Evolutionary conservation across 2,329 filamentous ascomycete species (phyloP).

Genomic region (Ambrosiella xylebori): DNA sequence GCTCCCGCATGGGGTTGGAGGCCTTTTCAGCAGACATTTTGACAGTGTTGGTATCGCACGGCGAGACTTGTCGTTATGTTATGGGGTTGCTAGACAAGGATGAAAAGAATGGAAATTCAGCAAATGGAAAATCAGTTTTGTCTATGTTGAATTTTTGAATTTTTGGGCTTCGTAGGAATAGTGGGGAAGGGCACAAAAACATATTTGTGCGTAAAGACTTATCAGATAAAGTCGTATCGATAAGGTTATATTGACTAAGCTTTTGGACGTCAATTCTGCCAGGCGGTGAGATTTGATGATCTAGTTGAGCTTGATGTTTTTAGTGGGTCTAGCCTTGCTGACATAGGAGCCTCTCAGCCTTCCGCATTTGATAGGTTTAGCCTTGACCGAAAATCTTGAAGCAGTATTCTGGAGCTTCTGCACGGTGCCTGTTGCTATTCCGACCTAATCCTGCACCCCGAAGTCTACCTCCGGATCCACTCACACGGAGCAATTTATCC

Average conservation of each 20-base stretch:
- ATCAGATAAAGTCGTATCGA: constrained; percentile 1
- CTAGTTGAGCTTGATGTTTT: neutral
- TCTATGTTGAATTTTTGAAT: neutral
- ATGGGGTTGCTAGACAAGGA: constrained; percentile 20
- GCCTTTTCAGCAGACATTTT: constrained; percentile 56
- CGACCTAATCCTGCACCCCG: constrained; percentile 1
- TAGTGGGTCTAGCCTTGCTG: constrained; percentile 8
- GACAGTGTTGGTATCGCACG: constrained; percentile 12
- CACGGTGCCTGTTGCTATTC: neutral
- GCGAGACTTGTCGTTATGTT: constrained; percentile 10
- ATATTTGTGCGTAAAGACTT: constrained; percentile 8
- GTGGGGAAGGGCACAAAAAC: constrained; percentile 13
- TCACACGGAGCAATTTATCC: neutral
- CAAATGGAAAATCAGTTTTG: constrained; percentile 5
- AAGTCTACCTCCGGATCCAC: neutral
- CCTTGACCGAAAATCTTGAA: constrained; percentile 13
- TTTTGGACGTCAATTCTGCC: neutral
- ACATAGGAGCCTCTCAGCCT: constrained; percentile 12
- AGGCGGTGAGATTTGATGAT: neutral
- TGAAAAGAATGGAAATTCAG: neutral
- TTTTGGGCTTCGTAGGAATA: constrained; percentile 3
- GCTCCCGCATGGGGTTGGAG: constrained; percentile 98
- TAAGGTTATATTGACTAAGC: neutral
- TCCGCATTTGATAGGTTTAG: constrained; percentile 4
- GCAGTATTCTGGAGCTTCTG: constrained; percentile 7